These are phyloP conservation scores for Solanum stenotomum DNA, from an alignment of 257 asterid species.

Conservation along the genomic window DNA sequence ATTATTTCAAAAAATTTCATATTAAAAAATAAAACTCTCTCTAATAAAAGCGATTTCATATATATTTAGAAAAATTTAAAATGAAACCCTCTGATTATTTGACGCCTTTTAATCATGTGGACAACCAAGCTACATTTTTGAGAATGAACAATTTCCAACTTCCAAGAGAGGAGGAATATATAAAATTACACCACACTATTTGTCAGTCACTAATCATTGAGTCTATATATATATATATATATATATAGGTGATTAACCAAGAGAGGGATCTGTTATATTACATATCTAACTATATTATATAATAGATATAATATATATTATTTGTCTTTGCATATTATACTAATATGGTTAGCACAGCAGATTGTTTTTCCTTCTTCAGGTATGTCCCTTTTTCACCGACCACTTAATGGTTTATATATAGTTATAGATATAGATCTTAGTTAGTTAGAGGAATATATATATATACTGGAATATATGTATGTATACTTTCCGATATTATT, in stretches of 20 bases:
- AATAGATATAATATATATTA: no score
- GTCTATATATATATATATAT: no score
- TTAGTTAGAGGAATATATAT: background rate
- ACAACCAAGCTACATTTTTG: background rate
- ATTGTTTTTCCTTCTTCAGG: background rate
- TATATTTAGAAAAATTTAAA: rapidly evolving
- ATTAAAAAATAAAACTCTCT: no score
- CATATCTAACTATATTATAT: background rate
- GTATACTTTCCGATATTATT: background rate
- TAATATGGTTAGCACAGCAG: background rate
- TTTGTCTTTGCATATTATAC: background rate
- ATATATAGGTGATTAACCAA: background rate
- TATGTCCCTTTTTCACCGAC: background rate
- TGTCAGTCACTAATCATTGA: background rate
- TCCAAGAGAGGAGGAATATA: background rate
- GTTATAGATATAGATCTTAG: background rate
- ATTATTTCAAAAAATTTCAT: no score
- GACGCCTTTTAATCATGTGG: rapidly evolving
- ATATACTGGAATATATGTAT: background rate
- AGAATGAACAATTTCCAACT: background rate
- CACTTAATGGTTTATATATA: background rate
- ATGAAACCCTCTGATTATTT: no score
- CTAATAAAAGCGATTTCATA: rapidly evolving
- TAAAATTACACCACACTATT: background rate
- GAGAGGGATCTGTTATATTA: background rate